Percentiles rank a stretch among this genome's conserved stretches.
These are phyloP conservation scores for Phanerochaete carnosa DNA, from an alignment of 768 basidiomycete species.

Conservation along the genomic window DNA sequence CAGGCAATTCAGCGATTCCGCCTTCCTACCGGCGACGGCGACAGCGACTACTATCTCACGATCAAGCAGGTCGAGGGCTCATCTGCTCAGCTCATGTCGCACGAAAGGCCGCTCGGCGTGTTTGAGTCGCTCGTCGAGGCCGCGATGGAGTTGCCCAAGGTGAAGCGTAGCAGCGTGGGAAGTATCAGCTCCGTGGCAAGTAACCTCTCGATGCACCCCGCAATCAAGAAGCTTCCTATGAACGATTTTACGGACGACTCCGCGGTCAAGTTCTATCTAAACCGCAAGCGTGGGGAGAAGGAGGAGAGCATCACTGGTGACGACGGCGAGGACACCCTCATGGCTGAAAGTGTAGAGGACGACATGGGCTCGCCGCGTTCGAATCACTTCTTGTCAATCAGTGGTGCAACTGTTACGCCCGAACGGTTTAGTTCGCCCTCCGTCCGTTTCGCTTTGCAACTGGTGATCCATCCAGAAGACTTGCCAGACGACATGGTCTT, in stretches of 20 bases:
- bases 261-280: conserved; percentile 93
- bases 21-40: conserved; percentile 59
- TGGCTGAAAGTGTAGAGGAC: conserved; percentile 34
- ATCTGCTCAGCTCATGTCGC: conserved; percentile 64
- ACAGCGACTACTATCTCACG: conserved; percentile 76
- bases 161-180: conserved; percentile 90
- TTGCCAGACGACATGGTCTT: conserved; percentile 94
- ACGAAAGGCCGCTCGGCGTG: conserved; percentile 82
- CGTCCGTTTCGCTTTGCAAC: conserved; percentile 79
- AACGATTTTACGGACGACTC: conserved; percentile 98
- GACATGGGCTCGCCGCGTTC: conserved; percentile 22
- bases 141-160: conserved; percentile 77
- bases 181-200: conserved; percentile 93
- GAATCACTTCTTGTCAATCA: conserved; percentile 40
- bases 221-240: conserved; percentile 92
- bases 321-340: conserved; percentile 41
- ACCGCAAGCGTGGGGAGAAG: conserved; percentile 46
- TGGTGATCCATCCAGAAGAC: conserved; percentile 86
- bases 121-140: conserved; percentile 85
- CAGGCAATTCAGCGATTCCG: conserved; percentile 96
- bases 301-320: conserved; percentile 39
- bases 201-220: conserved; percentile 91
- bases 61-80: conserved; percentile 92
- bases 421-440: conserved; percentile 84
- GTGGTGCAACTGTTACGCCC: conserved; percentile 42